phyloP scores from a whole-genome alignment of 2,329 filamentous ascomycete species.

The Penicillium psychrosexuale region DNA sequence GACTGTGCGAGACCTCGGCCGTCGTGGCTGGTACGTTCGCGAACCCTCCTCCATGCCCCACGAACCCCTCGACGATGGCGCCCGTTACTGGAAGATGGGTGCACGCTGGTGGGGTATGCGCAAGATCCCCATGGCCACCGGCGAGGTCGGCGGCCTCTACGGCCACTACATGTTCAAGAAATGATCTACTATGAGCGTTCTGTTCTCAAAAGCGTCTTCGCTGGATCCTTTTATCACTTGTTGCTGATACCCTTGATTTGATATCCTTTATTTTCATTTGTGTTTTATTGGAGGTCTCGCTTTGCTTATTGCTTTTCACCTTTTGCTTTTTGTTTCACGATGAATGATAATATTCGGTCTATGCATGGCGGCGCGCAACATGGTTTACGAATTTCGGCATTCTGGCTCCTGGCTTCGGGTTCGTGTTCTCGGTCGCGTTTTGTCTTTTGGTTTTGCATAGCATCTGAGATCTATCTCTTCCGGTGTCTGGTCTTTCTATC shows the following conservation, averaged over 20 bases:
- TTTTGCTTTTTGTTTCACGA: constrained; percentile 13
- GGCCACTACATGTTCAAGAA: constrained; percentile 60
- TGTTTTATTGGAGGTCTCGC: constrained; percentile 13
- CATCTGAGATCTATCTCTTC: constrained; percentile 24
- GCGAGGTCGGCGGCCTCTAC: constrained; percentile 58
- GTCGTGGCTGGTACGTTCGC: constrained; percentile 65
- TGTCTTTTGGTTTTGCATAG: constrained; percentile 25
- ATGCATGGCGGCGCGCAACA: constrained; percentile 30
- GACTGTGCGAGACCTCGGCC: constrained; percentile 65
- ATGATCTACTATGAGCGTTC: constrained; percentile 25
- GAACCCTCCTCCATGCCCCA: constrained; percentile 38
- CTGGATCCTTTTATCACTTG: constrained; percentile 7
- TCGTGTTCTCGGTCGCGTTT: constrained; percentile 26
- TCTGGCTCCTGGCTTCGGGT: constrained; percentile 26
- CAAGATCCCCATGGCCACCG: constrained; percentile 57
- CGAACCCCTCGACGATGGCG: constrained; percentile 52
- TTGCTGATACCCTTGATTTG: constrained; percentile 23
- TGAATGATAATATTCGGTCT: constrained; percentile 29
- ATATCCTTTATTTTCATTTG: constrained; percentile 7
- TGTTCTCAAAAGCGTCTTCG: constrained; percentile 17
- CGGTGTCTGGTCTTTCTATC: constrained; percentile 11
- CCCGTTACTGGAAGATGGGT: constrained; percentile 76
- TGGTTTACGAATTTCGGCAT: constrained; percentile 29
- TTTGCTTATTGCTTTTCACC: neutral
- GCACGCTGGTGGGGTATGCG: constrained; percentile 81